phyloP scores from a whole-genome alignment of 2,329 filamentous ascomycete species.

The Xylariaceae sp. region DNA sequence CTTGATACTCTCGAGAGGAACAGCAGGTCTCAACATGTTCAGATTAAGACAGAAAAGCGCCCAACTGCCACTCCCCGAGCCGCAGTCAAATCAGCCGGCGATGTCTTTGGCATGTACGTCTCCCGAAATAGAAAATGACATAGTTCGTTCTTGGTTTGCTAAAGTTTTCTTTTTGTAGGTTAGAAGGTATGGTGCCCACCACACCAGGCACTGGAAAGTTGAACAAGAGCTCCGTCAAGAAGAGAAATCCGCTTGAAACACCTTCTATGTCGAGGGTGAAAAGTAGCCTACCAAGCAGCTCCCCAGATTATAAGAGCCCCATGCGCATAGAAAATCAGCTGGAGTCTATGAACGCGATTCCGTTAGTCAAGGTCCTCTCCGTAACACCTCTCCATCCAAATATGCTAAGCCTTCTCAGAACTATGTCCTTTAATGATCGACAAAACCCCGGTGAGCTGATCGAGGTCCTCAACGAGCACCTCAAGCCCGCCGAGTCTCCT shows the following conservation, averaged over 20 bases:
- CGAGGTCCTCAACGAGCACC: slow-evolving; percentile 77
- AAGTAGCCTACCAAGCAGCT: slow-evolving; percentile 41
- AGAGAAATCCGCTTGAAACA: slow-evolving; percentile 40
- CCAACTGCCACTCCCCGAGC: slow-evolving; percentile 60
- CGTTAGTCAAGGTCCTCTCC: slow-evolving; percentile 31
- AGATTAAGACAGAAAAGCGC: slow-evolving; percentile 61
- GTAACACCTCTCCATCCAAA: neutral
- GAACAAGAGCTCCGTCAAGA: slow-evolving; percentile 35
- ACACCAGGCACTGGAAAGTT: slow-evolving; percentile 50
- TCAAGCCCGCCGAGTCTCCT: slow-evolving; percentile 63
- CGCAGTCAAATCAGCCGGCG: slow-evolving; percentile 48
- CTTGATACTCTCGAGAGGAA: slow-evolving; percentile 80
- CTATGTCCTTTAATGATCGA: slow-evolving; percentile 70
- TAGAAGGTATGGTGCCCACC: slow-evolving; percentile 66
- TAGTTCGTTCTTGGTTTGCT: too few relatives aligned
- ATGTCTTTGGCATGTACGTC: slow-evolving; percentile 79
- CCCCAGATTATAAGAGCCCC: slow-evolving; percentile 42
- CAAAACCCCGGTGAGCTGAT: slow-evolving; percentile 75
- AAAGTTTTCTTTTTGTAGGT: too few relatives aligned
- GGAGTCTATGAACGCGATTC: slow-evolving; percentile 35
- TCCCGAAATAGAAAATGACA: too few relatives aligned
- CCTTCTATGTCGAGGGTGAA: slow-evolving; percentile 46
- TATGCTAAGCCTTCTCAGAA: slow-evolving; percentile 32
- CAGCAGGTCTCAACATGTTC: slow-evolving; percentile 58
- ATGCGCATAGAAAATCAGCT: slow-evolving; percentile 37